A percentile compares a stretch with the other conserved stretches of the same genome.
Conservation (phyloP, 768 basidiomycete genomes). For the Amanita phalloides region DNA sequence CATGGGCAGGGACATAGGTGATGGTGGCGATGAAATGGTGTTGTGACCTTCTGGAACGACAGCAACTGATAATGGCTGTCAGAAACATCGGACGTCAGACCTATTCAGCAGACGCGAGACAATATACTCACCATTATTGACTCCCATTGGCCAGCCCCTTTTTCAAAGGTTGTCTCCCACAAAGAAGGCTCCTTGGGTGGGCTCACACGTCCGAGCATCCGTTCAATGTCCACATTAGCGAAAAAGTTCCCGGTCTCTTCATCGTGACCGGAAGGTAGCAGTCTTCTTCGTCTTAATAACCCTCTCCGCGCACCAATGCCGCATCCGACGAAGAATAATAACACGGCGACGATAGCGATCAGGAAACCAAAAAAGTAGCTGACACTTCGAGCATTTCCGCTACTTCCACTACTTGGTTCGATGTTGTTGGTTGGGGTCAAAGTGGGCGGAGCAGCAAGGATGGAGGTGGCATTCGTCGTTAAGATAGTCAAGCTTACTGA, state of each 20-base stretch:
- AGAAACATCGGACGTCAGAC: background rate
- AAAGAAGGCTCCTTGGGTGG: constrained; percentile 8
- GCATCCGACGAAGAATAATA: constrained; percentile 41
- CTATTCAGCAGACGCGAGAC: background rate
- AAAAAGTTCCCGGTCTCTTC: constrained; percentile 9
- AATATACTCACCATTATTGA: constrained; percentile 9
- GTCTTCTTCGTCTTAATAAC: constrained; percentile 15
- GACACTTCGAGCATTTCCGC: constrained; percentile 19
- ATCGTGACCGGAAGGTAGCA: constrained; percentile 10
- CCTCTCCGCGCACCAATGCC: constrained; percentile 37
- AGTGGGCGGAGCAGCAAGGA: background rate
- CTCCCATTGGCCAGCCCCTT: constrained; percentile 5
- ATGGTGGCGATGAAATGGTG: background rate
- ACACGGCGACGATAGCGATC: constrained; percentile 34
- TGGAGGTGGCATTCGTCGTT: background rate
- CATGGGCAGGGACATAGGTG: background rate
- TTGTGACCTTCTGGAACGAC: background rate
- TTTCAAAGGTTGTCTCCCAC: constrained; percentile 10
- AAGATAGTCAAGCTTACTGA: background rate
- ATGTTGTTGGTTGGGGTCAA: background rate
- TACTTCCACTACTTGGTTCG: background rate
- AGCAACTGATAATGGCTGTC: constrained; percentile 9
- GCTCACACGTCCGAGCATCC: background rate
- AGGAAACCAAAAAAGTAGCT: constrained; percentile 45
- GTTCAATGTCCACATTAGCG: background rate